Percentiles rank a stretch among this genome's conserved stretches.
phyloP scores from a whole-genome alignment of 257 asterid genomes.

The Salvia miltiorrhiza region DNA sequence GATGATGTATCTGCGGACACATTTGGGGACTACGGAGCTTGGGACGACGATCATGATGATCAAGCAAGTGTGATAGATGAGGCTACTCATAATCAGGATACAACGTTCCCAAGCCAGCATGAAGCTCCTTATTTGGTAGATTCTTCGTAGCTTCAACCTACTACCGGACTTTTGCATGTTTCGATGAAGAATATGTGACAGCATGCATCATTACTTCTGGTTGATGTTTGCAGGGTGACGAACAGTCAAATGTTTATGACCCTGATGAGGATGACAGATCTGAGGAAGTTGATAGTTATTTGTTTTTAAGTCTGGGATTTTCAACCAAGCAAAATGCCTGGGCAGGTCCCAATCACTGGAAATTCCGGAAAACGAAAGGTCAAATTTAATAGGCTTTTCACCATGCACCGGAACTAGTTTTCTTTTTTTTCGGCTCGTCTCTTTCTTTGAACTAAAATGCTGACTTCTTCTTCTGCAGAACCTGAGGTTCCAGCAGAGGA shows the following conservation, averaged over 20 bases:
- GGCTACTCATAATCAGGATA: slow-evolving; percentile 43
- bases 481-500: slow-evolving; percentile 48
- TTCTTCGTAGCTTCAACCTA: slow-evolving; percentile 15
- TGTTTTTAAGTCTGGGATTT: slow-evolving; percentile 74
- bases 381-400: slow-evolving; percentile 18
- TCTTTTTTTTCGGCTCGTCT: not conserved
- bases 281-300: slow-evolving; percentile 71
- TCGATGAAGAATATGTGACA: not conserved
- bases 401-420: not conserved
- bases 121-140: slow-evolving; percentile 46
- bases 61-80: slow-evolving; percentile 55
- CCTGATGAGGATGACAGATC: slow-evolving; percentile 52
- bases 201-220: slow-evolving; percentile 17
- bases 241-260: slow-evolving; percentile 40
- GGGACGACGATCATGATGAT: slow-evolving; percentile 73
- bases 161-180: slow-evolving; percentile 2
- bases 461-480: slow-evolving; percentile 38
- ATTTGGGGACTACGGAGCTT: slow-evolving; percentile 45
- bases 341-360: slow-evolving; percentile 99
- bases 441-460: slow-evolving; percentile 9
- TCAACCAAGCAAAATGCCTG: slow-evolving; percentile 82
- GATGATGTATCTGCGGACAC: slow-evolving; percentile 44
- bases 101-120: slow-evolving; percentile 40
- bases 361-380: slow-evolving; percentile 79
- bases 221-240: slow-evolving; percentile 48